These are phyloP conservation scores for Pseudogymnoascus sp. DNA, from an alignment of 2,329 filamentous ascomycete species.

Conservation along the genomic window DNA sequence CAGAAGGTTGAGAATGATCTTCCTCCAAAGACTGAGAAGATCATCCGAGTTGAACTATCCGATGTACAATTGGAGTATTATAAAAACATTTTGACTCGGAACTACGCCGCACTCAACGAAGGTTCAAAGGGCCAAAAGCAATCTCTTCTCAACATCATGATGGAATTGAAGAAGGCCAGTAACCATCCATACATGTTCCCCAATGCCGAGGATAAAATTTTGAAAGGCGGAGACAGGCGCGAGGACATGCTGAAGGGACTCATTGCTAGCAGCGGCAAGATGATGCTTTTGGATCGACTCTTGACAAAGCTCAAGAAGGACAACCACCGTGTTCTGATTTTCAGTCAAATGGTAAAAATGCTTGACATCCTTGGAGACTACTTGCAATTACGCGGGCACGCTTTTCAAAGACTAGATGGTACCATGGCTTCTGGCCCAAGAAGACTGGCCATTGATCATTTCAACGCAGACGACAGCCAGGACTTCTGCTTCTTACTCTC, in stretches of 20 bases:
- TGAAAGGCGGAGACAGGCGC: constrained; percentile 69
- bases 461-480: constrained; percentile 91
- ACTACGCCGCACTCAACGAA: constrained; percentile 89
- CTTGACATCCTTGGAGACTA: constrained; percentile 94
- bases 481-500: constrained; percentile 97
- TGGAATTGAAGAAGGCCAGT: constrained; percentile 98
- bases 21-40: constrained; percentile 96
- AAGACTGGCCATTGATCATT: constrained; percentile 93
- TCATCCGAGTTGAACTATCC: constrained; percentile 92
- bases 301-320: constrained; percentile 88
- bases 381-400: constrained; percentile 82
- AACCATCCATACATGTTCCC: constrained; percentile 99
- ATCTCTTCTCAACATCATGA: constrained; percentile 95
- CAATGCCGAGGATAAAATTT: constrained; percentile 81
- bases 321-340: constrained; percentile 91
- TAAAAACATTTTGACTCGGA: constrained; percentile 95
- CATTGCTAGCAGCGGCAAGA: constrained; percentile 96
- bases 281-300: constrained; percentile 98
- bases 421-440: constrained; percentile 84
- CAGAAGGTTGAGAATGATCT: constrained; percentile 95
- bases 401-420: constrained; percentile 90
- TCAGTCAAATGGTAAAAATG: constrained; percentile 99
- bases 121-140: constrained; percentile 87
- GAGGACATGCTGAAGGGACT: constrained; percentile 89
- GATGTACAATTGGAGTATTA: constrained; percentile 97